Base-by-base conservation (phyloP, 2,329 filamentous ascomycete genomes). In the Drechslerella coelobrocha region DNA sequence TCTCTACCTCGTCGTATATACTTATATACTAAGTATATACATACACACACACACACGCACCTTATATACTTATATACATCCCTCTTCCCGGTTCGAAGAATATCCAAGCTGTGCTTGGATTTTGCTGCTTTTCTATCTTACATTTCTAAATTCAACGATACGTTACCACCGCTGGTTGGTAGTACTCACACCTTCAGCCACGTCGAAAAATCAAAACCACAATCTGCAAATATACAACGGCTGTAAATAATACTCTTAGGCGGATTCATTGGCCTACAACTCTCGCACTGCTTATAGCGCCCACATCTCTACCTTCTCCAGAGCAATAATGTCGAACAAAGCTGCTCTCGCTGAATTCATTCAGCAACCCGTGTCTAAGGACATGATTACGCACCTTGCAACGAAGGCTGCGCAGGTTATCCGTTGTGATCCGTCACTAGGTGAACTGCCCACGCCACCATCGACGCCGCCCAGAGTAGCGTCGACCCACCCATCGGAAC, bases 321-420 rank as follows among this genome's bases (percentile, higher is more conserved):
- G n/a, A n/a, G n/a, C n/a, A 31, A 66, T 54, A 5, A 75, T 76
- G 74, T 73, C 73, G 26, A 92, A 92, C 82, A 85, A 88, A 78
- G 84, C 84, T 59, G 90, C 90, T 53, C 84, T 94, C 73, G 89
- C 92, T 76, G 85, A 89, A 76, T 93, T 94, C 78, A 85, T 94
- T 81, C 90, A 89, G 80, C 84, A 85, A 75, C 88, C 88, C 8
- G 90, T 94, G 73, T 87, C 84, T 77, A 84, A 84, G 75, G 84
- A 88, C 61, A 94, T 94, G 90, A 89, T 94, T 76, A 79, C 82
- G 68, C 90, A 91, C 80, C 85, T 94, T 69, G 89, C 90, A 73
- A 81, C 83, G 68, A 90, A 90, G 77, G 89, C 90, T 66, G 83
- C 83, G 77, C 85, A 88, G 77, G 90, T 94, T 78, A 94, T 94